Conservation (phyloP, 2,329 filamentous ascomycete species). For the Fusarium sp. region DNA sequence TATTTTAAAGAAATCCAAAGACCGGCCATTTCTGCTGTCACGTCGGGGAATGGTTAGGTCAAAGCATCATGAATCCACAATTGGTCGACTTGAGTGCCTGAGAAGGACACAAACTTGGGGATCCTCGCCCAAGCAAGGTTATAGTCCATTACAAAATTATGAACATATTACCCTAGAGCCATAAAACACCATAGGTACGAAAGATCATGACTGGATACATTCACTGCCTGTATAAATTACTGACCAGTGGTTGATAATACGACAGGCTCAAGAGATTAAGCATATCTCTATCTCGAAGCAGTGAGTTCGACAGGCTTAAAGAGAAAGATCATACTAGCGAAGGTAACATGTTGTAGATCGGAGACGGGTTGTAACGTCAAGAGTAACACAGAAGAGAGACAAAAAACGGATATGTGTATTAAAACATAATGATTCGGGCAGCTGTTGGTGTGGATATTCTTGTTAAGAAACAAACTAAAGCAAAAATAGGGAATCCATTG, state of each 20-base stretch:
- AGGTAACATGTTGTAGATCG: neutral
- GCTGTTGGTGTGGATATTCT: neutral
- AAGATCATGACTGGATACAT: too few species aligned
- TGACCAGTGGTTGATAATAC: too few species aligned
- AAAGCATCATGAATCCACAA: conserved; percentile 14
- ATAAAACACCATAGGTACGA: neutral
- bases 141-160: too few species aligned
- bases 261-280: too few species aligned
- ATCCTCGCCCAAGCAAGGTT: neutral
- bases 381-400: neutral
- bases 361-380: neutral
- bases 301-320: neutral
- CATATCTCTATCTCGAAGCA: neutral
- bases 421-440: too few species aligned
- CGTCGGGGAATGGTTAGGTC: neutral
- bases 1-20: too few species aligned
- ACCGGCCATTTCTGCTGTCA: too few species aligned
- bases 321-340: neutral
- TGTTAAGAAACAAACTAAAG: neutral
- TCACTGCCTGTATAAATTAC: too few species aligned
- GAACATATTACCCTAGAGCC: neutral
- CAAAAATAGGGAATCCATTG: neutral
- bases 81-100: neutral
- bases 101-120: neutral
- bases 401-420: neutral